Evolutionary conservation across 2,329 filamentous ascomycete genomes (phyloP), one percentile per base, ranked within the genome.

Genomic region (Botrytis byssoidea): DNA sequence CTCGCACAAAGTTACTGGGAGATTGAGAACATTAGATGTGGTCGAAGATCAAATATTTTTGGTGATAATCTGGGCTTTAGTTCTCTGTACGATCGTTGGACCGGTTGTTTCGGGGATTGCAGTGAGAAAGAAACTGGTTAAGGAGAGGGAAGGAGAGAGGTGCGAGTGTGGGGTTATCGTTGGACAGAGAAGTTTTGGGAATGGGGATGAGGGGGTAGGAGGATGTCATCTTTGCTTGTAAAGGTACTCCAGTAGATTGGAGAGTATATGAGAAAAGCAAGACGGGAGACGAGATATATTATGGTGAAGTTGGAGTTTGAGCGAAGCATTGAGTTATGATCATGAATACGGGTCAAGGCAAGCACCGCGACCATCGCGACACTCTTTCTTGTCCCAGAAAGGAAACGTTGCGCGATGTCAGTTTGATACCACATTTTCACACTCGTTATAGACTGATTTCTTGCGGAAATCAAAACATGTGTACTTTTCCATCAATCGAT

Each of bases 1-100:
- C 4, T 12, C 16, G 8, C 16, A n/a, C 7, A 22, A 25, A 5
- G 9, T 8, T 22, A 16, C 14, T 3, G 3, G 9, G 3, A 51
- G 18, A 46, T 4, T 42, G 29, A 18, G 68, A 12, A 64, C 65
- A 22, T 72, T 70, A 9, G 35, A 67, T 51, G 69, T 75, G 16
- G 81, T 60, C 2, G 71, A 69, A 29, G 71, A 72, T 60, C 71
- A 86, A 35, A 79, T 88, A 0, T 89, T 88, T 71, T 81, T 88
- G 1, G 81, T 88, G 25, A 83, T 86, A 0, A 85, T 85, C 0
- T 89, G 87, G 87, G 87, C 86, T 1, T 86, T 89, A 32, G 82
- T 86, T 0, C 77, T 89, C 8, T 89, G 87, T 76, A 89, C 87
- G 0, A 82, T 89, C 14, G 71, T 85, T 10, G 87, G 87, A 0